Conservation (phyloP, 2,329 filamentous ascomycete genomes). For the Corniculantispora saksenae region DNA sequence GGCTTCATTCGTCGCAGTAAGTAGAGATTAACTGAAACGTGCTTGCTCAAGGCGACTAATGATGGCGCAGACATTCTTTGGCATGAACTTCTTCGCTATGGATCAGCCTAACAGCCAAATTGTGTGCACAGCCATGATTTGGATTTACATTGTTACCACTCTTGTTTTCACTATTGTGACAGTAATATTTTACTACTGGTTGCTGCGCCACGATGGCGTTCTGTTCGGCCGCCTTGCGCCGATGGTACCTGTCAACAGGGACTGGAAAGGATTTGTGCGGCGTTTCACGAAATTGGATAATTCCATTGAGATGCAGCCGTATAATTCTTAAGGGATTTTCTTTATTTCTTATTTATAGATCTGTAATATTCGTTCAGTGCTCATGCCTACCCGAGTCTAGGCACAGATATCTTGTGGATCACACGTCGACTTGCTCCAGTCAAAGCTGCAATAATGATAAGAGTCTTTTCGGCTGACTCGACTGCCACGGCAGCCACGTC, state of each 20-base stretch:
- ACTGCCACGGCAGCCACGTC: slow-evolving; percentile 14
- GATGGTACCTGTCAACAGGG: slow-evolving; percentile 20
- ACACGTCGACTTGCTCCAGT: slow-evolving; percentile 25
- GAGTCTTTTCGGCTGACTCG: slow-evolving; percentile 15
- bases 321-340: not conserved
- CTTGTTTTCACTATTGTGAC: slow-evolving; percentile 33
- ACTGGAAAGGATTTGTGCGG: slow-evolving; percentile 22
- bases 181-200: slow-evolving; percentile 33
- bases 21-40: slow-evolving; percentile 14
- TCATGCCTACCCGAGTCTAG: not conserved
- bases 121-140: slow-evolving; percentile 36
- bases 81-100: slow-evolving; percentile 43
- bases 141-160: slow-evolving; percentile 39
- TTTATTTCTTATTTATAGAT: not conserved
- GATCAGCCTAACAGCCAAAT: slow-evolving; percentile 31
- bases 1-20: slow-evolving; percentile 39
- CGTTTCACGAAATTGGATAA: slow-evolving; percentile 5
- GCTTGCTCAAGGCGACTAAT: not conserved
- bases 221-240: slow-evolving; percentile 27
- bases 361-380: too few species aligned
- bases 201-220: slow-evolving; percentile 28
- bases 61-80: slow-evolving; percentile 37
- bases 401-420: slow-evolving; percentile 25
- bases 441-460: slow-evolving; percentile 28
- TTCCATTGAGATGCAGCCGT: not conserved